A percentile compares a stretch with the other conserved stretches of the same genome.
These are phyloP conservation scores for Cryphonectria radicalis DNA, from an alignment of 2,329 filamentous ascomycete species.

Conservation along the genomic window DNA sequence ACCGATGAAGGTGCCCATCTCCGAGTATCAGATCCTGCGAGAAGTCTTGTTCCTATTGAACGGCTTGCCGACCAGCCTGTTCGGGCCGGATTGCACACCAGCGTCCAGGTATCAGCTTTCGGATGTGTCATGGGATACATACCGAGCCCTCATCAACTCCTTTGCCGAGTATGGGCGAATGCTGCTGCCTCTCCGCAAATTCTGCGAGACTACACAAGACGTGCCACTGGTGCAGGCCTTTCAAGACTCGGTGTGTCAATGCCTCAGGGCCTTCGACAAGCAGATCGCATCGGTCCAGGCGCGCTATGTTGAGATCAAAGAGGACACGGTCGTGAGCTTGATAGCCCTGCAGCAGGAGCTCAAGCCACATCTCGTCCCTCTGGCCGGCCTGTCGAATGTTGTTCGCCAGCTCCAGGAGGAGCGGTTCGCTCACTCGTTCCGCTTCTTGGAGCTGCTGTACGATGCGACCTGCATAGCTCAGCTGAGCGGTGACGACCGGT, in stretches of 20 bases:
- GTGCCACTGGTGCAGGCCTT: constrained; percentile 72
- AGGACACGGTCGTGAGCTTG: constrained; percentile 68
- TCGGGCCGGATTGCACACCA: constrained; percentile 50
- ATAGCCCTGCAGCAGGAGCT: constrained; percentile 64
- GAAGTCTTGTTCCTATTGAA: constrained; percentile 86
- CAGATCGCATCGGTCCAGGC: constrained; percentile 64
- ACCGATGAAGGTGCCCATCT: constrained; percentile 53
- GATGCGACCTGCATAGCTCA: constrained; percentile 72
- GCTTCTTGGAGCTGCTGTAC: constrained; percentile 79
- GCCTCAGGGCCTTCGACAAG: constrained; percentile 62
- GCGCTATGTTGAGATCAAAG: constrained; percentile 57
- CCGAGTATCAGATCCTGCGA: constrained; percentile 74
- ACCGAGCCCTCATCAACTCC: constrained; percentile 51
- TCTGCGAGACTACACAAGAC: constrained; percentile 48
- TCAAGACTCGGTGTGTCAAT: constrained; percentile 62
- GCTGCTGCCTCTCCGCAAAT: constrained; percentile 51
- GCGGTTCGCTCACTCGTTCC: constrained; percentile 61
- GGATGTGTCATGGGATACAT: constrained; percentile 54
- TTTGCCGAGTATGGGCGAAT: constrained; percentile 53
- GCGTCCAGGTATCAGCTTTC: constrained; percentile 50
- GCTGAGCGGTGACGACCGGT: constrained; percentile 63
- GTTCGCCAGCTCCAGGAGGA: constrained; percentile 60
- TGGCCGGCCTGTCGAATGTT: constrained; percentile 65
- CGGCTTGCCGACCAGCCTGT: constrained; percentile 76
- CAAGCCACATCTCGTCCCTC: constrained; percentile 53